These are phyloP conservation scores for Santalum album DNA, from an alignment of 164 flowering plant genomes.

Conservation along the genomic window DNA sequence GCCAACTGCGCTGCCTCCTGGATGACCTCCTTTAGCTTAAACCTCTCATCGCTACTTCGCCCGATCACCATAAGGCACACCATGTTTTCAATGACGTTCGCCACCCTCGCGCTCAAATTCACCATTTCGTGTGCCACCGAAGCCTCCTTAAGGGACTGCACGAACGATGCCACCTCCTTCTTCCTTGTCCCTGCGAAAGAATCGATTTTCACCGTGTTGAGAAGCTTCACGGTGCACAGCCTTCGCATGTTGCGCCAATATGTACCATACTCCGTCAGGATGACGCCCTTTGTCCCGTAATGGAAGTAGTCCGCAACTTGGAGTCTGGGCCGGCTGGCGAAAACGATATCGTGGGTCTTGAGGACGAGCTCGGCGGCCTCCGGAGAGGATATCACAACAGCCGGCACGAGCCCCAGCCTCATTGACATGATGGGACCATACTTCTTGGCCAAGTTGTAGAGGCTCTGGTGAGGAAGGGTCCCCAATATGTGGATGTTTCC, in stretches of 20 bases:
- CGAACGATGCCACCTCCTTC: neutral
- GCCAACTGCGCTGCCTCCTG: neutral
- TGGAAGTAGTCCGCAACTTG: slow-evolving; percentile 9
- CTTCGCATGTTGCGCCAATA: slow-evolving; percentile 22
- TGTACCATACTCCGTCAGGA: slow-evolving; percentile 14
- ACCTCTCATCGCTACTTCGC: neutral
- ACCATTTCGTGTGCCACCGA: neutral
- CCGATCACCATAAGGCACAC: neutral
- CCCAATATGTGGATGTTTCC: slow-evolving; percentile 24
- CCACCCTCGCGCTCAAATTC: neutral
- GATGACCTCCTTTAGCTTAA: neutral
- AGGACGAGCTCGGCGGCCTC: slow-evolving; percentile 16
- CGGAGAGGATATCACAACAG: slow-evolving; percentile 15
- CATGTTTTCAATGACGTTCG: neutral
- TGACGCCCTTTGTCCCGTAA: slow-evolving; percentile 9
- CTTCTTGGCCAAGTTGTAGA: slow-evolving; percentile 11
- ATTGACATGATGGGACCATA: slow-evolving; percentile 21
- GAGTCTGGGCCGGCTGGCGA: slow-evolving; percentile 14
- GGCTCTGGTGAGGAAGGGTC: slow-evolving; percentile 13
- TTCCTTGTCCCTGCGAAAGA: slow-evolving; percentile 9
- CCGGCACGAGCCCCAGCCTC: slow-evolving; percentile 16
- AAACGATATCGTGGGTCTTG: slow-evolving; percentile 18
- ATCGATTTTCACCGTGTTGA: slow-evolving; percentile 14
- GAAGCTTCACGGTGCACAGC: slow-evolving; percentile 17
- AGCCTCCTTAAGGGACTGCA: neutral